Evolutionary conservation across 495 filamentous ascomycete species (phyloP), one percentile per base, ranked within the genome.

Genomic region (Halenospora varia): DNA sequence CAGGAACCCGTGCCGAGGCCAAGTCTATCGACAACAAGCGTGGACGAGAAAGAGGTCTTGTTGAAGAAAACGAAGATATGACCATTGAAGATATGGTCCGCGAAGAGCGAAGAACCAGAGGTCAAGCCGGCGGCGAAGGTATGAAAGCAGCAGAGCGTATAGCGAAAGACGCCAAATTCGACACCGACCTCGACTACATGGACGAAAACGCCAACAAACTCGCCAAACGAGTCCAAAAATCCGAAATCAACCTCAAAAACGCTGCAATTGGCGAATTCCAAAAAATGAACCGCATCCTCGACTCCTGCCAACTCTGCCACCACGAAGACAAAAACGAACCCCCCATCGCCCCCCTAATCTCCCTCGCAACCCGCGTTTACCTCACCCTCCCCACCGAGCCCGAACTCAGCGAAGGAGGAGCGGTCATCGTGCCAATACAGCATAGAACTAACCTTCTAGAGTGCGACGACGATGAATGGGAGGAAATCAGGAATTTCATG

Each of bases 391-490:
- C 95, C 9, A 92, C 94, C 0, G 82, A 91, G 62, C 94, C 94
- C 0, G 95, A 98, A 62, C 77, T 98, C 55, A 89, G 79, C 51
- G 81, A 87, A 35, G 88, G 90, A 25, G 87, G 91, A 29, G 89
- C 92, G 10, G 82, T 90, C 29, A 96, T 97, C 62, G 87, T 93
- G 10, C 94, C 94, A 20, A 88, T 95, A 48, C 86, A 89, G 68
- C 94, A 98, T 69, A 86, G 86, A 44, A 83, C 80, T 25, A 98
- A 97, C 68, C 82, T 97, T 11, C 77, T 98, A 20, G 94, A 97
- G 71, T 97, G 95, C 67, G 95, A 97, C 67, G 95, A 97, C 67
- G 95, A 97, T 65, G 94, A 98, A 70, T 98, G 95, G 94, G 94
- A 98, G 64, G 94, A 98, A 68, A 89, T 98, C 40, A 87, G 92